These are phyloP conservation scores for Ceratobasidium sp. DNA, from an alignment of 1,284 basidiomycete species.

Conservation along the genomic window DNA sequence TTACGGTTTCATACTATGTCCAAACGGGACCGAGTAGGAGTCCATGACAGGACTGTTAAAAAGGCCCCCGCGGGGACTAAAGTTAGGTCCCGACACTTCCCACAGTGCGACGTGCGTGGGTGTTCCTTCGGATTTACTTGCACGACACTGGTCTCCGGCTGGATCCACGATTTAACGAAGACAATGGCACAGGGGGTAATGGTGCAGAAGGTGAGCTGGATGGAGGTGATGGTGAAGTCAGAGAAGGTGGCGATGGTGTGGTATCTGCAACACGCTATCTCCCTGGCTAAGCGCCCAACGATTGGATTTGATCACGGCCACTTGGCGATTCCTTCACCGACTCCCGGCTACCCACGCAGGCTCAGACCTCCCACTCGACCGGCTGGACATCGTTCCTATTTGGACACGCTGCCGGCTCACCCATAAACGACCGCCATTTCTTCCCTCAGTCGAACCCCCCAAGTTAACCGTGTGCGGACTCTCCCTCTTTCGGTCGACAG, in stretches of 20 bases:
- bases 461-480: background rate
- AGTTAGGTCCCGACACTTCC: background rate
- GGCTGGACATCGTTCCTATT: background rate
- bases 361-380: background rate
- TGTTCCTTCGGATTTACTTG: background rate
- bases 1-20: background rate
- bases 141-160: background rate
- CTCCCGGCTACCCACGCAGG: background rate
- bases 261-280: background rate
- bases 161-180: background rate
- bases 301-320: background rate
- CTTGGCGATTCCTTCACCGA: background rate
- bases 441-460: background rate
- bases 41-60: background rate
- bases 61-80: background rate
- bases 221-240: no score
- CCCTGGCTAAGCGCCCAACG: background rate
- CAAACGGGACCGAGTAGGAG: background rate
- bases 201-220: background rate
- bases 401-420: background rate
- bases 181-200: background rate
- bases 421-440: background rate
- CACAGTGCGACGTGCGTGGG: constrained; percentile 4
- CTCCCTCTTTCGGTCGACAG: background rate
- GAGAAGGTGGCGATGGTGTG: background rate